Evolutionary conservation across 768 basidiomycete genomes (phyloP).

Genomic region (Psilocybe tampanensis): DNA sequence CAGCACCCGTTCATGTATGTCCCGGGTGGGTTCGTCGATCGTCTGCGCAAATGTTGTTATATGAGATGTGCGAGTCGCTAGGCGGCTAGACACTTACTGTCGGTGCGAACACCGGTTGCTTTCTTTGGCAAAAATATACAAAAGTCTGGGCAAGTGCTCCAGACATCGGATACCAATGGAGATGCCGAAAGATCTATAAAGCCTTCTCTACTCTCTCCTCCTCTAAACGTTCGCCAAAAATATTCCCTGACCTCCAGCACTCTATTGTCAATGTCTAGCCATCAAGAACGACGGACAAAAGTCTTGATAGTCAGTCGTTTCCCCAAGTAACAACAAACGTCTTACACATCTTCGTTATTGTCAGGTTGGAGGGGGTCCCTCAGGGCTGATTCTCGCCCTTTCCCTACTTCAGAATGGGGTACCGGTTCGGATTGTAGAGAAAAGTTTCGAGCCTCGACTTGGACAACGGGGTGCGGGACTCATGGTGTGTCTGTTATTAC

Average conservation of each 20-base stretch:
- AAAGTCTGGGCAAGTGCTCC: conserved; percentile 2
- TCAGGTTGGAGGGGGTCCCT: conserved; percentile 50
- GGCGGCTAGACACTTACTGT: no score
- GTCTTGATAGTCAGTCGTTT: conserved; percentile 22
- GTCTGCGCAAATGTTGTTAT: no score
- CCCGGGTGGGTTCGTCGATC: no score
- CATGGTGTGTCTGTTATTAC: conserved; percentile 29
- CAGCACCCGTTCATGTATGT: no score
- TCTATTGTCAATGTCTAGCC: neutral
- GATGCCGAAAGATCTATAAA: conserved; percentile 1
- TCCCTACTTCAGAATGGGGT: conserved; percentile 45
- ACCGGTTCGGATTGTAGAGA: conserved; percentile 54
- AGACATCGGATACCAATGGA: neutral
- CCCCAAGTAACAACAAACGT: neutral
- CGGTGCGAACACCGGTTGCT: neutral
- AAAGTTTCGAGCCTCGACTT: conserved; percentile 34
- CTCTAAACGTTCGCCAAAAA: neutral
- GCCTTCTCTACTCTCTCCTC: neutral
- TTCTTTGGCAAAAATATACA: neutral
- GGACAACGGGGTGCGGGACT: conserved; percentile 42
- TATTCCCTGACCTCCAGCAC: neutral
- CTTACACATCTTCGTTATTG: neutral
- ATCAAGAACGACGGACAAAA: conserved; percentile 11
- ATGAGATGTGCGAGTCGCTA: no score
- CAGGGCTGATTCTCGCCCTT: conserved; percentile 46